A percentile compares a stretch with the other conserved stretches of the same genome.
phyloP scores from a whole-genome alignment of 495 filamentous ascomycete species.

The Margaritispora aquatica region DNA sequence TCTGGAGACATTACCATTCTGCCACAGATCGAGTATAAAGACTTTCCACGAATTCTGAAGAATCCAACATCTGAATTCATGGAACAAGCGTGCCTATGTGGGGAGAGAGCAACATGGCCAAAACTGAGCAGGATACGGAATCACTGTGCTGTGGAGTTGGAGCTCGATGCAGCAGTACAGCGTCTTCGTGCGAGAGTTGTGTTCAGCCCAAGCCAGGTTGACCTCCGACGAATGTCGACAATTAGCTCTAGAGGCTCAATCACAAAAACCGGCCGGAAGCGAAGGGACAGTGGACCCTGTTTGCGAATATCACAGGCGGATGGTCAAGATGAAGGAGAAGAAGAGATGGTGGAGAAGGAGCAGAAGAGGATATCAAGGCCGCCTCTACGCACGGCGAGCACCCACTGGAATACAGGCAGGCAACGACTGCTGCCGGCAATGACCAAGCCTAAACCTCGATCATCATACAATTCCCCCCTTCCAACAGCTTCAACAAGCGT shows the following conservation, averaged over 20 bases:
- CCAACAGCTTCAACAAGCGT: background rate
- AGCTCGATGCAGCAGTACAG: constrained; percentile 77
- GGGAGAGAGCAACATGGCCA: constrained; percentile 88
- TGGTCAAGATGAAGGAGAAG: constrained; percentile 1
- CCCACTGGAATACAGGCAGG: constrained; percentile 7
- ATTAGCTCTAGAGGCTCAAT: constrained; percentile 7
- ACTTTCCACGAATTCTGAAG: constrained; percentile 70
- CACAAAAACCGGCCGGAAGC: constrained; percentile 4
- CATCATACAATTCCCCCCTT: constrained; percentile 2
- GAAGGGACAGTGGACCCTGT: constrained; percentile 9
- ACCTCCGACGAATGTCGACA: constrained; percentile 44
- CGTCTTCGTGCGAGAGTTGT: constrained; percentile 67
- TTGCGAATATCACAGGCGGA: background rate
- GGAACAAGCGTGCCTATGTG: constrained; percentile 63
- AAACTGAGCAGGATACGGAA: constrained; percentile 76
- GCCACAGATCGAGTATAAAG: constrained; percentile 65
- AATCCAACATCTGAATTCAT: constrained; percentile 94
- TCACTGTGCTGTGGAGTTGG: constrained; percentile 79
- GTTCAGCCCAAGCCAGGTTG: constrained; percentile 68
- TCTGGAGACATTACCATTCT: constrained; percentile 95
- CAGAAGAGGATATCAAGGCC: constrained; percentile 12
- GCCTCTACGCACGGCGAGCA: constrained; percentile 12
- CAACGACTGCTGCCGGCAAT: background rate
- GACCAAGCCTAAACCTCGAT: background rate
- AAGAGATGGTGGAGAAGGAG: background rate